These are phyloP conservation scores for Aegilops bicornis DNA, from an alignment of 176 grass and related monocot species.

Conservation along the genomic window DNA sequence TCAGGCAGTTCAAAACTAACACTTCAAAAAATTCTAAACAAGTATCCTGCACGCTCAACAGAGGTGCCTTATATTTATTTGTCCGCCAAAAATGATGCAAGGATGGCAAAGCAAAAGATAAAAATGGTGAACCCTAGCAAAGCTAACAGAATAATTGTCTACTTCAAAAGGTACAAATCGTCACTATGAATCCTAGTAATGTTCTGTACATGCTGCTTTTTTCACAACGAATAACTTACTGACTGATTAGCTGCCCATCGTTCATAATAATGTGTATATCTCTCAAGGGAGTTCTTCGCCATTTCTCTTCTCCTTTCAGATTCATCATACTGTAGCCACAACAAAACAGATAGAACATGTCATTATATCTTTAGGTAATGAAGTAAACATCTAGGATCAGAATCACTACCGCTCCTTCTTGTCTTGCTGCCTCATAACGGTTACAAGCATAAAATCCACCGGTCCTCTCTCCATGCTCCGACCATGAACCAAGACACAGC, in stretches of 20 bases:
- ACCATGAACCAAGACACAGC: constrained; percentile 98
- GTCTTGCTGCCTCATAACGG: constrained; percentile 95
- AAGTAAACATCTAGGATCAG: constrained; percentile 18
- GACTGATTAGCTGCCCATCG: constrained; percentile 99
- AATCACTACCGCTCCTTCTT: constrained; percentile 94
- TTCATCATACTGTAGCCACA: constrained; percentile 86
- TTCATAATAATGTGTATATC: constrained; percentile 99
- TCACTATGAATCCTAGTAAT: neutral
- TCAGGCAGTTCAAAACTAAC: neutral
- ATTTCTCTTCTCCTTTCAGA: constrained; percentile 99
- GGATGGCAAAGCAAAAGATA: neutral
- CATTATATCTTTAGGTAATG: constrained; percentile 1
- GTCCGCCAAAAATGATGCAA: neutral
- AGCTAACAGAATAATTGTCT: neutral
- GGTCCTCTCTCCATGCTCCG: constrained; percentile 96
- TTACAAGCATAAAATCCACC: constrained; percentile 99
- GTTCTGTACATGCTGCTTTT: constrained; percentile 4
- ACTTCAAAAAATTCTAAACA: neutral
- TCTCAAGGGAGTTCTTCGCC: constrained; percentile 99
- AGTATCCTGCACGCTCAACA: neutral
- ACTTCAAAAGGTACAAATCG: neutral
- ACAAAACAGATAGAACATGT: constrained; percentile 24
- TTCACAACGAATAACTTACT: constrained; percentile 49
- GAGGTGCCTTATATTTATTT: constrained; percentile 4
- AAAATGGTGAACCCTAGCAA: neutral